phyloP scores from a whole-genome alignment of 345 rosid genomes.

The Eucalyptus tenuipes region DNA sequence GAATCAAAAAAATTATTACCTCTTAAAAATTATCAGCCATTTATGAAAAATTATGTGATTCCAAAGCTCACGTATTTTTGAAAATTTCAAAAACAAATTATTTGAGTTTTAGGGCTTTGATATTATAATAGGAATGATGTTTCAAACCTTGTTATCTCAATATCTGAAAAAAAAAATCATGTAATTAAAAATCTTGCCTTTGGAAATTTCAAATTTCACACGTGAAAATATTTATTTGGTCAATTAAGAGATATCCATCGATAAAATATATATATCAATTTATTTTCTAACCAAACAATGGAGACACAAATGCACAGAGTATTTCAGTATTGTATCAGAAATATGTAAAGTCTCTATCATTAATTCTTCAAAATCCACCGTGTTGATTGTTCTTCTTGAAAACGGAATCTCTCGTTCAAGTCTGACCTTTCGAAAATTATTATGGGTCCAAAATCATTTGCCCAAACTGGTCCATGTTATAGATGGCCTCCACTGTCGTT shows the following conservation, averaged over 20 bases:
- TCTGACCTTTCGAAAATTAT: neutral
- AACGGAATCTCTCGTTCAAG: accelerated
- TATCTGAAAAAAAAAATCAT: accelerated
- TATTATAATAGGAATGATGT: accelerated
- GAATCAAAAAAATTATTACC: neutral
- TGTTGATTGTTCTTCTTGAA: neutral
- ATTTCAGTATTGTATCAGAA: neutral
- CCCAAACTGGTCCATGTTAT: neutral
- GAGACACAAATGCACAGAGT: neutral
- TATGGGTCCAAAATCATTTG: neutral
- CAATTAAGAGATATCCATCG: neutral
- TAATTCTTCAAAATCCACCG: neutral
- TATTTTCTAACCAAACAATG: neutral
- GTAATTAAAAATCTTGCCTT: neutral
- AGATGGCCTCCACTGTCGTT: neutral
- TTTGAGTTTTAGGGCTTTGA: neutral
- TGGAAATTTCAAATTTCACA: neutral
- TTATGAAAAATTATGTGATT: neutral
- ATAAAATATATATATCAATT: neutral
- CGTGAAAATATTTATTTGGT: neutral
- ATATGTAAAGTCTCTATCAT: too few species aligned
- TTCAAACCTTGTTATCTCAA: neutral
- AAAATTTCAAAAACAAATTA: too few species aligned
- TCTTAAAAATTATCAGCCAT: neutral
- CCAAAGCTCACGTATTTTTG: neutral